Percentiles rank a stretch among this genome's conserved stretches.
Evolutionary conservation across 2,329 filamentous ascomycete genomes (phyloP).

Genomic region (Coniochaeta sp.): DNA sequence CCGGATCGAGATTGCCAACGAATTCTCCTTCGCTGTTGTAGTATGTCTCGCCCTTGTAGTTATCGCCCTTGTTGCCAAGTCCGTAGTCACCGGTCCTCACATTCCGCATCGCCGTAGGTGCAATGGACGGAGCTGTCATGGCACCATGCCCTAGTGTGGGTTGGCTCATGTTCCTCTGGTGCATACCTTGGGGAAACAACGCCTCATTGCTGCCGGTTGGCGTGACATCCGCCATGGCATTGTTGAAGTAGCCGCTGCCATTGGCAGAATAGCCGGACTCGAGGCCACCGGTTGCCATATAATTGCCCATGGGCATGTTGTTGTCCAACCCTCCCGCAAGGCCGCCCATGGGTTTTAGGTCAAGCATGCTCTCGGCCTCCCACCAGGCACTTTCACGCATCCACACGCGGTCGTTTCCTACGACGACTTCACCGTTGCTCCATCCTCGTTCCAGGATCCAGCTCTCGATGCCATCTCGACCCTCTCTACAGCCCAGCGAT

Average conservation of each 20-base stretch:
- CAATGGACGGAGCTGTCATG: conserved; percentile 48
- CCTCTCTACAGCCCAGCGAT: conserved; percentile 78
- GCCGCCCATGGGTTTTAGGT: conserved; percentile 63
- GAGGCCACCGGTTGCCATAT: conserved; percentile 45
- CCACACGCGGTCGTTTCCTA: conserved; percentile 90
- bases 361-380: conserved; percentile 95
- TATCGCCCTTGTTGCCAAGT: conserved; percentile 78
- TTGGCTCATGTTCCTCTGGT: conserved; percentile 50
- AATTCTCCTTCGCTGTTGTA: conserved; percentile 66
- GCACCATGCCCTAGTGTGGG: conserved; percentile 35
- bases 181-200: conserved; percentile 54
- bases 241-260: conserved; percentile 63
- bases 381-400: conserved; percentile 93
- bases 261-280: conserved; percentile 66
- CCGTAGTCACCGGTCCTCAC: conserved; percentile 73
- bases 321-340: conserved; percentile 18
- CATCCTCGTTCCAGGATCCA: conserved; percentile 94
- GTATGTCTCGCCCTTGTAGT: conserved; percentile 63
- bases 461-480: conserved; percentile 84
- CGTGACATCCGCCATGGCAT: conserved; percentile 50
- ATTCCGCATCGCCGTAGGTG: conserved; percentile 43
- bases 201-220: conserved; percentile 67
- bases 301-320: conserved; percentile 19
- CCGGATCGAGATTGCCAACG: conserved; percentile 64
- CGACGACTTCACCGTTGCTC: conserved; percentile 94